These are phyloP conservation scores for Pisolithus marmoratus DNA, from an alignment of 768 basidiomycete species.

Conservation along the genomic window DNA sequence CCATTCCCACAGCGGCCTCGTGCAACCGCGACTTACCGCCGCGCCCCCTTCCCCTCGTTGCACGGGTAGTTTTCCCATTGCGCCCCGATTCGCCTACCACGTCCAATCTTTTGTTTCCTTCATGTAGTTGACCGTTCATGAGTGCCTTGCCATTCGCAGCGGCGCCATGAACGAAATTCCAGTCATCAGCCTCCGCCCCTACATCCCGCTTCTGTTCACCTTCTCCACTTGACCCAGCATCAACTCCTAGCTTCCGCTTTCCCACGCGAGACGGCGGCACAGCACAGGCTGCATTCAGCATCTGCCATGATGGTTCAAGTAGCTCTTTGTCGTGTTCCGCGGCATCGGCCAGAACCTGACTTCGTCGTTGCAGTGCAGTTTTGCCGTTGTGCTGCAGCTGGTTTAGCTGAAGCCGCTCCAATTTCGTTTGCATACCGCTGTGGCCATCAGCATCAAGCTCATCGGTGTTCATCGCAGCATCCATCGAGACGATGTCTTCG, in stretches of 20 bases:
- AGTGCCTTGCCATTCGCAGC: background rate
- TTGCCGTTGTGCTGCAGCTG: slow-evolving; percentile 6
- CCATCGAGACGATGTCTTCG: slow-evolving; percentile 11
- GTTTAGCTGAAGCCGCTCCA: slow-evolving; percentile 31
- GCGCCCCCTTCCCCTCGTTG: slow-evolving; percentile 14
- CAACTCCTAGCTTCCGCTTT: slow-evolving; percentile 34
- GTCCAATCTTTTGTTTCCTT: background rate
- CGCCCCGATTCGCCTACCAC: background rate
- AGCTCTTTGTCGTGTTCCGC: slow-evolving; percentile 36
- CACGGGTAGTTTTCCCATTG: slow-evolving; percentile 10
- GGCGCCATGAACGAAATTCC: background rate
- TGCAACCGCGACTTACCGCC: slow-evolving; percentile 18
- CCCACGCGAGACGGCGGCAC: slow-evolving; percentile 19
- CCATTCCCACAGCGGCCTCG: slow-evolving; percentile 22
- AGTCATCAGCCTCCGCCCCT: background rate
- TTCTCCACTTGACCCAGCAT: slow-evolving; percentile 22
- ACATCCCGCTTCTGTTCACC: slow-evolving; percentile 7
- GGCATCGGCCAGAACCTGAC: slow-evolving; percentile 42
- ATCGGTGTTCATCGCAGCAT: slow-evolving; percentile 9
- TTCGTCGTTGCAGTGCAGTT: slow-evolving; percentile 38
- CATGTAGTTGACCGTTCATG: background rate
- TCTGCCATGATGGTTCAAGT: slow-evolving; percentile 52
- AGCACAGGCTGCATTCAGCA: slow-evolving; percentile 34
- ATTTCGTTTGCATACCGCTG: slow-evolving; percentile 25
- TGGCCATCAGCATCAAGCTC: slow-evolving; percentile 9